Evolutionary conservation across 2,329 filamentous ascomycete genomes (phyloP).

Genomic region (Aspergillus phoenicis): DNA sequence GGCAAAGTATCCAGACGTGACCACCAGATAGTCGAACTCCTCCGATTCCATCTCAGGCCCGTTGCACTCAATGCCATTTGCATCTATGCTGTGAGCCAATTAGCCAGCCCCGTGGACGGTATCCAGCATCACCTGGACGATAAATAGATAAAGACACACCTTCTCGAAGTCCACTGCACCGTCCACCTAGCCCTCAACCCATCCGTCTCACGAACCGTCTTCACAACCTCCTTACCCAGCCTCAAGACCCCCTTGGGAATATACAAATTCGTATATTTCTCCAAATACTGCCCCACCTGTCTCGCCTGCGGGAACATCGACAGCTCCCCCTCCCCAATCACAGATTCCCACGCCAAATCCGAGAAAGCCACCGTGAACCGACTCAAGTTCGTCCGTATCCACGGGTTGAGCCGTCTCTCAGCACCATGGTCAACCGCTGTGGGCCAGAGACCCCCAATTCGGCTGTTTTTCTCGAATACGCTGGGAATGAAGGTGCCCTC

Average conservation of each 20-base stretch:
- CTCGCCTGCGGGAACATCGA: constrained; percentile 74
- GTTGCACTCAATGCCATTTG: background rate
- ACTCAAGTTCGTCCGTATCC: constrained; percentile 66
- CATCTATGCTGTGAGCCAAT: background rate
- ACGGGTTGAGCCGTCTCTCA: constrained; percentile 57
- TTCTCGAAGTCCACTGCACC: constrained; percentile 9
- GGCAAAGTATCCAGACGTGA: constrained; percentile 78
- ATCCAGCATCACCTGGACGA: no score
- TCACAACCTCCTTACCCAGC: constrained; percentile 50
- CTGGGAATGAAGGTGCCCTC: constrained; percentile 64
- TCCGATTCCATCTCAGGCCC: constrained; percentile 23
- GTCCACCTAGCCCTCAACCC: constrained; percentile 43
- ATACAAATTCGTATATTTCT: constrained; percentile 65
- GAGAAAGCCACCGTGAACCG: constrained; percentile 65
- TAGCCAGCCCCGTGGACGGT: no score
- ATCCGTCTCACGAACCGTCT: constrained; percentile 28
- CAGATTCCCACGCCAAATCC: constrained; percentile 69
- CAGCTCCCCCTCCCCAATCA: constrained; percentile 42
- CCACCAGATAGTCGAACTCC: constrained; percentile 69
- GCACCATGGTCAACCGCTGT: background rate
- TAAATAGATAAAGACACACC: constrained; percentile 15
- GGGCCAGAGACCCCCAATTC: constrained; percentile 77
- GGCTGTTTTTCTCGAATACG: constrained; percentile 66
- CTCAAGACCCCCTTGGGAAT: constrained; percentile 51
- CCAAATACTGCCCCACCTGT: constrained; percentile 73